Evolutionary conservation across 306 rosid species (phyloP).

Genomic region (Trichosanthes truncata): DNA sequence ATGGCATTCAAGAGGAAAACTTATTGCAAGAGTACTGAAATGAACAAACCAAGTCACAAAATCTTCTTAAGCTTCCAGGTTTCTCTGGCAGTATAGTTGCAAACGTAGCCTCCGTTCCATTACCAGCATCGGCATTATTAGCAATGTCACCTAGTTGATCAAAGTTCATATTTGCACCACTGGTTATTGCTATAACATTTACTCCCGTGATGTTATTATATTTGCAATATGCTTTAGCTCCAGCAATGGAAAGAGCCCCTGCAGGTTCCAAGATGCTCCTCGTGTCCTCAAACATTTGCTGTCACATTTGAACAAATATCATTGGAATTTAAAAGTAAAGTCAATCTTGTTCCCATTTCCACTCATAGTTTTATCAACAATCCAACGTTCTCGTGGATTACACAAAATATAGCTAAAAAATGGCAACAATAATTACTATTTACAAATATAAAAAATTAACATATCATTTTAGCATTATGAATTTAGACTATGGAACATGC

Average conservation of each 20-base stretch:
- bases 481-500: too few relatives aligned
- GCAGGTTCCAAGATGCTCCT: conserved; percentile 93
- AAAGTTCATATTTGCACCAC: conserved; percentile 95
- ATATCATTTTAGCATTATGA: too few relatives aligned
- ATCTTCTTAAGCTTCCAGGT: conserved; percentile 72
- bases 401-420: too few relatives aligned
- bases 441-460: too few relatives aligned
- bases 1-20: too few relatives aligned
- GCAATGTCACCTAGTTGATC: conserved; percentile 72
- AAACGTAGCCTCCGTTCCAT: conserved; percentile 70
- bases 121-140: conserved; percentile 81
- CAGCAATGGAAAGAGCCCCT: conserved; percentile 91
- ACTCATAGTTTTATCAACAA: too few relatives aligned
- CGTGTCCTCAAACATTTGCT: conserved; percentile 95
- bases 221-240: conserved; percentile 91
- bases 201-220: conserved; percentile 65
- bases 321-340: too few relatives aligned
- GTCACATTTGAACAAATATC: not conserved
- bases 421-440: too few relatives aligned
- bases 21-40: too few relatives aligned
- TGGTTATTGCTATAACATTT: conserved; percentile 70
- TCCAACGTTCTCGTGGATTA: too few relatives aligned
- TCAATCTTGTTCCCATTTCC: too few relatives aligned
- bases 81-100: conserved; percentile 45
- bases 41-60: conserved; percentile 52